phyloP scores from a whole-genome alignment of 257 asterid genomes.

The Ballota nigra region DNA sequence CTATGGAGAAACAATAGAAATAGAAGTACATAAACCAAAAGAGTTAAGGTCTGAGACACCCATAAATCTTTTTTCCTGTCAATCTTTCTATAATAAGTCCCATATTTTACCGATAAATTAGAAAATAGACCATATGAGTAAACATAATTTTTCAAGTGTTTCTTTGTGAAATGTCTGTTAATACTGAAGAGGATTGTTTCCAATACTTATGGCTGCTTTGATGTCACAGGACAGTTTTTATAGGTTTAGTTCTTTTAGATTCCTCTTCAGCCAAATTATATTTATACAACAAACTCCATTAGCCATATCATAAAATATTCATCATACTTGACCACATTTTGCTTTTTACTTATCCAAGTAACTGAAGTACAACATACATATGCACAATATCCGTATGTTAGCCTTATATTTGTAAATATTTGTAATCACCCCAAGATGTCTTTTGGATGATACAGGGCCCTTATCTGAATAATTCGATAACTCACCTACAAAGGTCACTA shows the following conservation, averaged over 20 bases:
- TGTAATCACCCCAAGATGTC: not conserved
- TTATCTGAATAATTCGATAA: conserved; percentile 43
- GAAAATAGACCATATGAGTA: not conserved
- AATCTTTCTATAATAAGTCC: not conserved
- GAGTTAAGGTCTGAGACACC: not conserved
- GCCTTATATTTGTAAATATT: not conserved
- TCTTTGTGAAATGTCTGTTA: not conserved
- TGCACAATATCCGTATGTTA: not conserved
- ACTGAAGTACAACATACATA: not conserved
- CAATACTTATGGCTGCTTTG: not conserved
- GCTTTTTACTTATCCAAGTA: not conserved
- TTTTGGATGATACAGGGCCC: conserved; percentile 65
- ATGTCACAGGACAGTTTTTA: not conserved
- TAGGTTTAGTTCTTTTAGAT: not conserved
- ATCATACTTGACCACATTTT: not conserved
- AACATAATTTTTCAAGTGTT: not conserved
- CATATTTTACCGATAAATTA: not conserved
- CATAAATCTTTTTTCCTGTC: not conserved
- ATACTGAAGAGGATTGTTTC: not conserved
- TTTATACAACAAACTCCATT: not conserved
- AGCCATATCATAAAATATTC: not conserved
- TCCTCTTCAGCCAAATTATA: not conserved
- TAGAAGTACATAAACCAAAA: not conserved
- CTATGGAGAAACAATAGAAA: not conserved
- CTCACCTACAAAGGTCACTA: conserved; percentile 67